Base-by-base conservation (phyloP, 495 filamentous ascomycete genomes). In the Letharia lupina region DNA sequence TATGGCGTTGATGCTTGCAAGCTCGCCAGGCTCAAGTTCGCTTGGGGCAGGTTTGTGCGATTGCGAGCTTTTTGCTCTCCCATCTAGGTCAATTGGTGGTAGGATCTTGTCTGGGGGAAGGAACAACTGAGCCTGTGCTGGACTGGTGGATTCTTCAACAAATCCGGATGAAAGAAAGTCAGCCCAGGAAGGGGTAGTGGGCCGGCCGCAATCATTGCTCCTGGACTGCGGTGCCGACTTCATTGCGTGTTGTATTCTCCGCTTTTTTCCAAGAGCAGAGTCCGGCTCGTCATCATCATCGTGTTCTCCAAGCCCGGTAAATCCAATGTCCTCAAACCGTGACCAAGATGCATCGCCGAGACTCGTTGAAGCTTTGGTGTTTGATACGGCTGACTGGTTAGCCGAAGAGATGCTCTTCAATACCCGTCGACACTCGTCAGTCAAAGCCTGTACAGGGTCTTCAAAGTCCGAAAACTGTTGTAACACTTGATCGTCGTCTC, bases 111-210 rank as follows among this genome's bases (percentile, higher is more conserved):
- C 92, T 1, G 91, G 90, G 1, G 94, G 92, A 58, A 98, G 75
- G n/a, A 95, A 76, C 41, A 93, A 73, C 12, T 87, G 82, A 20
- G 85, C 79, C 18, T 84, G 79, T 23, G 77, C 63, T 40, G 79
- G 75, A 63, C 80, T 78, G 10, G 73, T 77, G 13, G 78, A 79
- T 60, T 94, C 89, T 66, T 95, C 90, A 28, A 86, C 82, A 69
- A 98, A 98, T 1, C 94, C 94, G 56, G 90, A 91, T 4, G 90
- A 95, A 69, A 98, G 81, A 75, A 98, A 98, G 73, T 98, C 94
- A 12, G 93, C 92, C 93, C 93, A 97, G 2, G 94, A 98, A 13
- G 94, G 94, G 4, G 94, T 98, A 1, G 92, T 97, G 5, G 94
- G 95, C 52, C 94, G 83, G 23, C 86, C 91, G 65, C 89, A 73